These are phyloP conservation scores for Barbarea vulgaris DNA, from an alignment of 345 rosid species.

Conservation along the genomic window DNA sequence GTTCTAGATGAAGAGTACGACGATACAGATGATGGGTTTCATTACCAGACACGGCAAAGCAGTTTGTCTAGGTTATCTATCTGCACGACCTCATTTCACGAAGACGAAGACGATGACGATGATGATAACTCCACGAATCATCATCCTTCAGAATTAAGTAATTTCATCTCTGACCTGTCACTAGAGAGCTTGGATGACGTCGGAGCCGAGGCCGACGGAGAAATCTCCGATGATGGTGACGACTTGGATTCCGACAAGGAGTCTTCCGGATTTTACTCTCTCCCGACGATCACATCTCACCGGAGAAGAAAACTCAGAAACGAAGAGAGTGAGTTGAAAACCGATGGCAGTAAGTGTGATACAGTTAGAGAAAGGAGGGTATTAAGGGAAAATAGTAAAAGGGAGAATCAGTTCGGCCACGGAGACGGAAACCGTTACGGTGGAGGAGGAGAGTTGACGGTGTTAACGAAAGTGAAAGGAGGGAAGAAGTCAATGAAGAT, in stretches of 20 bases:
- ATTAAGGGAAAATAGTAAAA: conserved; percentile 68
- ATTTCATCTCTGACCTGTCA: conserved; percentile 57
- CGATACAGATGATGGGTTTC: conserved; percentile 56
- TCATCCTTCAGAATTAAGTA: conserved; percentile 9
- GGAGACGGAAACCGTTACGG: conserved; percentile 52
- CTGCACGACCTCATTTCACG: conserved; percentile 67
- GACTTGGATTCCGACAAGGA: conserved; percentile 68
- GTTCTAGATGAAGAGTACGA: conserved; percentile 55
- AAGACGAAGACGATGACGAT: conserved; percentile 46
- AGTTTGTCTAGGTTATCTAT: conserved; percentile 72
- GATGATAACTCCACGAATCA: conserved; percentile 12
- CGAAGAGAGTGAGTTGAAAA: conserved; percentile 38
- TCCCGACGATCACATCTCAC: conserved; percentile 59
- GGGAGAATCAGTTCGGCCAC: conserved; percentile 64
- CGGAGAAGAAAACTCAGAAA: conserved; percentile 42
- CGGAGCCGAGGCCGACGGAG: conserved; percentile 48
- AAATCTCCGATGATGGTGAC: conserved; percentile 57
- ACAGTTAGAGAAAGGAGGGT: conserved; percentile 30
- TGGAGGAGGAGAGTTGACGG: conserved; percentile 72
- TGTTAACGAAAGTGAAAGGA: conserved; percentile 85
- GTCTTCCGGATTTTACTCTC: conserved; percentile 54
- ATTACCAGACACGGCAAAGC: conserved; percentile 47
- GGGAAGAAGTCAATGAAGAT: conserved; percentile 75
- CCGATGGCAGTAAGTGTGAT: conserved; percentile 44
- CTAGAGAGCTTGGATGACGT: conserved; percentile 60